Evolutionary conservation across 345 rosid genomes (phyloP).

Genomic region (Boechera retrofracta): DNA sequence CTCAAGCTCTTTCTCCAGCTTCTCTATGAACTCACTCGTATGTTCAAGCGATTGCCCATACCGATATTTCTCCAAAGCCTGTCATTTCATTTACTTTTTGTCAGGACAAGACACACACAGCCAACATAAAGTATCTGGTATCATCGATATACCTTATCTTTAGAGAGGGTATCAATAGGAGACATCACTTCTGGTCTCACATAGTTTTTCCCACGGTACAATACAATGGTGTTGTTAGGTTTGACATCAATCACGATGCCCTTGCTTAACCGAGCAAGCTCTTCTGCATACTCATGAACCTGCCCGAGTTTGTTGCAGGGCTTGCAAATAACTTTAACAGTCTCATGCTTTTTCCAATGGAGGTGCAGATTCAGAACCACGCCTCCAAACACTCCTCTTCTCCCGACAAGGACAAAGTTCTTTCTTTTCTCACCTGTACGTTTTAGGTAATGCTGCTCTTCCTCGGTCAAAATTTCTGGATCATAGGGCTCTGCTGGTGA

Average conservation of each 20-base stretch:
- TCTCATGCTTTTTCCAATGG: conserved; percentile 97
- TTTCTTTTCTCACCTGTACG: conserved; percentile 93
- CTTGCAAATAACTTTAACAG: conserved; percentile 86
- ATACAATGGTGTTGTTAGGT: conserved; percentile 68
- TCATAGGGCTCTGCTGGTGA: conserved; percentile 64
- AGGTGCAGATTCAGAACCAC: conserved; percentile 96
- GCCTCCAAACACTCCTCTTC: conserved; percentile 97
- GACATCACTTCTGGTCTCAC: conserved; percentile 80
- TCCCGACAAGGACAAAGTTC: conserved; percentile 80
- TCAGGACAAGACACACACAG: conserved; percentile 1
- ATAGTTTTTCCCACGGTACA: conserved; percentile 92
- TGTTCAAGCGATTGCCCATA: conserved; percentile 91
- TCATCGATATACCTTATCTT: conserved; percentile 60
- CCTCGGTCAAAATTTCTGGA: conserved; percentile 89
- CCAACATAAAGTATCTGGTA: not conserved
- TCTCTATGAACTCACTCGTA: conserved; percentile 89
- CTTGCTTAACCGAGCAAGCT: conserved; percentile 79
- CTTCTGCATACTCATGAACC: conserved; percentile 81
- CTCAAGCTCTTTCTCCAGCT: conserved; percentile 85
- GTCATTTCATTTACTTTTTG: conserved; percentile 22
- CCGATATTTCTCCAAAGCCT: conserved; percentile 88
- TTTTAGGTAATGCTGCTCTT: conserved; percentile 88
- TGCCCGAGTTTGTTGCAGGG: conserved; percentile 86
- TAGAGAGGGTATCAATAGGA: conserved; percentile 79
- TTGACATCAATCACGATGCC: conserved; percentile 85